Base-by-base conservation (phyloP, 108 stramenopile genomes). In the Skeletonema marinoi region DNA sequence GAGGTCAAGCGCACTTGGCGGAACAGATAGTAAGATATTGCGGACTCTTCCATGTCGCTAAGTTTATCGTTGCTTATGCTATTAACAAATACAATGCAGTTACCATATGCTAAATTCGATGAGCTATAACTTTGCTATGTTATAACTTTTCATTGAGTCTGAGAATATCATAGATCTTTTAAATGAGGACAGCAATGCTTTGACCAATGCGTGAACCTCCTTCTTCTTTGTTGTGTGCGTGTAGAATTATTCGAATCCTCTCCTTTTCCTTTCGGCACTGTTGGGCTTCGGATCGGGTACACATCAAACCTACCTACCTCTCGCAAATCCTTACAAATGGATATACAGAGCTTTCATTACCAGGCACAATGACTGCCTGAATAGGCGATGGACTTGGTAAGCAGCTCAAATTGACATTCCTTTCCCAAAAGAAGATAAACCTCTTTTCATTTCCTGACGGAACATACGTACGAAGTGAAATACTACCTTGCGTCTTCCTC, bases 181-280 rank as follows among this genome's bases (percentile, higher is more conserved):
- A 17, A 74, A 65, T 19, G 80, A 44, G 9, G 32, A 30, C 39
- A 80, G 38, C 80, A 80, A 16, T 68, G 65, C 25, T 63, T 82
- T 63, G 10, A 88, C 70, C 58, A 96, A 73, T 32, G n/a, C 41
- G 16, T 54, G 42, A 6, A 98, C 82, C 72, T 98, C 83, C 31
- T 82, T 82, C 84, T 21, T 73, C 78, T 1, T 88, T 85, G 75
- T 99, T 99, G 86, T 97, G 93, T 12, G 89, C 73, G 85, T 99
- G 98, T 9, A 98, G 63, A 32, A 97, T 88, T 4, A 99, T 88
- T 25, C 98, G 85, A 65, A 98, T 87, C 46, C 98, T 80, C 75
- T 99, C 98, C 98, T 54, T 90, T 78, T 30, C 98, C 98, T 46
- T 83, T 93, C 25, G 96, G 89, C 1, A 99, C 98, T 4, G 98